Conservation (phyloP, 768 basidiomycete species). For the Coprinopsis strossmayeri region DNA sequence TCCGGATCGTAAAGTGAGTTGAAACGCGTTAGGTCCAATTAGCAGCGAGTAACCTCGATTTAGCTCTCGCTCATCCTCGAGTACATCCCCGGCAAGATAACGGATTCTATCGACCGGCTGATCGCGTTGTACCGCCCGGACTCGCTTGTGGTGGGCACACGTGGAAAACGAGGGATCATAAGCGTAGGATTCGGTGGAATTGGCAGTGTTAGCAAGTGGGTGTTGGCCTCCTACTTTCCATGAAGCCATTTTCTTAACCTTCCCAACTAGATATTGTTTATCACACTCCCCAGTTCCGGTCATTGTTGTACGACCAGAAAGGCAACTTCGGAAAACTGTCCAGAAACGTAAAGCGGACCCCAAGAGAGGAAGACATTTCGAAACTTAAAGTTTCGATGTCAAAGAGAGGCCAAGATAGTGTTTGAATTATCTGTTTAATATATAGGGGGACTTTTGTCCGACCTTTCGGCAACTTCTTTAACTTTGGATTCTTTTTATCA, state of each 20-base stretch:
- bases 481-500: no score
- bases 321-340: constrained; percentile 77
- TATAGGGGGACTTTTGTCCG: no score
- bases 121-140: constrained; percentile 91
- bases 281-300: constrained; percentile 93
- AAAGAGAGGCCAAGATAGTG: no score
- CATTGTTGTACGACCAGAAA: constrained; percentile 88
- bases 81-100: constrained; percentile 87
- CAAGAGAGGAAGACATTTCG: constrained; percentile 80
- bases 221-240: neutral
- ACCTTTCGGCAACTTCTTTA: no score
- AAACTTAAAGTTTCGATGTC: no score
- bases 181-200: constrained; percentile 31
- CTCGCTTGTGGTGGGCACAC: constrained; percentile 87
- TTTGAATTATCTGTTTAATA: no score
- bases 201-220: constrained; percentile 46
- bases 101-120: constrained; percentile 84
- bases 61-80: constrained; percentile 89
- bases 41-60: neutral
- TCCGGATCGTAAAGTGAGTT: constrained; percentile 59
- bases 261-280: constrained; percentile 58
- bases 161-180: constrained; percentile 45
- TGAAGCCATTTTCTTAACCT: neutral
- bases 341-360: constrained; percentile 87
- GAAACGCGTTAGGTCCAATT: no score